Conservation (phyloP, 441 rosid genomes). For the Populus tomentosa region DNA sequence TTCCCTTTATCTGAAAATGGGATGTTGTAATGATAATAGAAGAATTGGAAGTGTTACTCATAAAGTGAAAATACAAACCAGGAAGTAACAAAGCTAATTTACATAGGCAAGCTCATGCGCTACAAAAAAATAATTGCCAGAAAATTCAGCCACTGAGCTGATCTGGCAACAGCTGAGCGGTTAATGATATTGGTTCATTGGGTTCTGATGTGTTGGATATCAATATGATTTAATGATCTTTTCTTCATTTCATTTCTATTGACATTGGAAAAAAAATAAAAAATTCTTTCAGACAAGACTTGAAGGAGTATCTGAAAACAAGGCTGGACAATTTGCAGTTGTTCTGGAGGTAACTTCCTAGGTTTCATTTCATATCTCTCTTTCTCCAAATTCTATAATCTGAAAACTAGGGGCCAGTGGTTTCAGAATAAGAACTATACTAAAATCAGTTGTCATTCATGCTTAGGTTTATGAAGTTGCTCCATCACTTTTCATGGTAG, state of each 20-base stretch:
- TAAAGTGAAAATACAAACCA: not conserved
- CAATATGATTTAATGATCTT: not conserved
- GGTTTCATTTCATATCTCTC: slow-evolving; percentile 4
- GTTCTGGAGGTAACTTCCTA: no score
- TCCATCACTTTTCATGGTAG: slow-evolving; percentile 88
- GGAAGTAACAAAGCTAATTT: no score
- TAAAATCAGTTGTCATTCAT: not conserved
- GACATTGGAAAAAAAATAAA: not conserved
- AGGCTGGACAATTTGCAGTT: slow-evolving; percentile 66
- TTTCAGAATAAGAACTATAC: not conserved
- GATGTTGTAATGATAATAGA: not conserved
- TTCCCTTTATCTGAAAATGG: not conserved
- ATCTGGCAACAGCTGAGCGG: not conserved
- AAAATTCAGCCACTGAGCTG: not conserved
- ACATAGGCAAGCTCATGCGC: not conserved
- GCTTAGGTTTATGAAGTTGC: slow-evolving; percentile 85
- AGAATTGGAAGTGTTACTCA: not conserved
- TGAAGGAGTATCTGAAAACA: slow-evolving; percentile 62
- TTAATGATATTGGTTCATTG: not conserved
- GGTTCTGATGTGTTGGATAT: not conserved
- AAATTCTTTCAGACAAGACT: slow-evolving; percentile 59
- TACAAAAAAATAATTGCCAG: not conserved
- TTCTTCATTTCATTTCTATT: not conserved
- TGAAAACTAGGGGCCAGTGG: not conserved
- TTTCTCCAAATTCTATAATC: not conserved